These are phyloP conservation scores for Seiridium cupressi DNA, from an alignment of 2,329 filamentous ascomycete genomes.

Conservation along the genomic window DNA sequence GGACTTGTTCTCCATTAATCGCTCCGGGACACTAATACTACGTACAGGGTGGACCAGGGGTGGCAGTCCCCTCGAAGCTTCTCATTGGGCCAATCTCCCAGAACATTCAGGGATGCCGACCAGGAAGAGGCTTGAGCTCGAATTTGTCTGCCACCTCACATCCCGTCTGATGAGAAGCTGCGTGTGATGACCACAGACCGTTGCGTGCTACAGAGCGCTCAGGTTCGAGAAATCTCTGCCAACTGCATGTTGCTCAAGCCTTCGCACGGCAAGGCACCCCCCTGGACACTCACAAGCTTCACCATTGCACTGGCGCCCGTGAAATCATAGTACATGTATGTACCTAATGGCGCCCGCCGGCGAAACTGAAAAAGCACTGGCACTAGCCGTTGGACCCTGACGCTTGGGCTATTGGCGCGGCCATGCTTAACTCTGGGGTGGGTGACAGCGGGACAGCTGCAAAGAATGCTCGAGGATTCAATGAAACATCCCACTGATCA, in stretches of 20 bases:
- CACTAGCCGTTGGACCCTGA: background rate
- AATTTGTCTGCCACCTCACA: background rate
- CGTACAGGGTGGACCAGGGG: too few species aligned
- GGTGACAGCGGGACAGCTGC: background rate
- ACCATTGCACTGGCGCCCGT: background rate
- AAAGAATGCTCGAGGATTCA: background rate
- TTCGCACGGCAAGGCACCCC: too few species aligned
- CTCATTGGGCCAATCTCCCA: background rate
- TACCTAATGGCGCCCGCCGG: background rate
- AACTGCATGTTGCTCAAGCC: background rate
- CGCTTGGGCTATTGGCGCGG: background rate
- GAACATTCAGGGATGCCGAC: background rate
- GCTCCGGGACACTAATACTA: background rate
- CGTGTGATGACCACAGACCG: too few species aligned
- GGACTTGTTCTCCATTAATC: background rate
- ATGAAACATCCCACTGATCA: background rate
- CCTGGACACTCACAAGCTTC: background rate
- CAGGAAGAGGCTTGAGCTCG: constrained; percentile 5
- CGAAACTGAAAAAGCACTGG: background rate
- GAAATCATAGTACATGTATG: background rate
- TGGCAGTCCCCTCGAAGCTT: background rate
- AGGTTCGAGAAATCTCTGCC: background rate
- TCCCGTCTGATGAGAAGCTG: too few species aligned
- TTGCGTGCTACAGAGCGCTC: background rate
- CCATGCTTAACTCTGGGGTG: background rate